These are phyloP conservation scores for Volvox africanus DNA, from an alignment of 139 green algal genomes.

Conservation along the genomic window DNA sequence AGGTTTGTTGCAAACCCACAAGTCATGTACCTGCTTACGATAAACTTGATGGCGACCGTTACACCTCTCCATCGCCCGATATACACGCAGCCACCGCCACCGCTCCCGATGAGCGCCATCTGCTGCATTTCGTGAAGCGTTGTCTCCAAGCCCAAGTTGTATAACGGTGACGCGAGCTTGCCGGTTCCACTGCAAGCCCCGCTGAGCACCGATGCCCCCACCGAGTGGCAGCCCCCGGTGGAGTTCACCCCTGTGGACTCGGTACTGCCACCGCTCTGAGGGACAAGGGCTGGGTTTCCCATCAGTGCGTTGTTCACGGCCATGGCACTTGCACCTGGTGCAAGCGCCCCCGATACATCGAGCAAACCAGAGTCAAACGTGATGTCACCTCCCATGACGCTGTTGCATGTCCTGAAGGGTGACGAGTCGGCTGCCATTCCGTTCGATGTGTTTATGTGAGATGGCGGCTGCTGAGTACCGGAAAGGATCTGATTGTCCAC, in stretches of 20 bases:
- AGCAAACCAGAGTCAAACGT: neutral
- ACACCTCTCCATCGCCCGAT: slow-evolving; percentile 25
- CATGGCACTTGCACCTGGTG: neutral
- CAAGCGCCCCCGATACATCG: neutral
- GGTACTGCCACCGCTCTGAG: too few species aligned
- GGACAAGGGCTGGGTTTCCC: too few species aligned
- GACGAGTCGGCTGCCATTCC: neutral
- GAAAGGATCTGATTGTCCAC: neutral
- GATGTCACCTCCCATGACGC: neutral
- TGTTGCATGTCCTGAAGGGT: neutral
- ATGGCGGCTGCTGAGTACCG: neutral
- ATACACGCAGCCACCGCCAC: slow-evolving; percentile 34
- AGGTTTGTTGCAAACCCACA: too few species aligned
- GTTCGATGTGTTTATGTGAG: neutral
- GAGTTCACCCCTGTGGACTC: neutral
- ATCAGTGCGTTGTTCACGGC: too few species aligned
- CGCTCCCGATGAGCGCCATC: slow-evolving; percentile 36
- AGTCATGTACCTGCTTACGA: slow-evolving; percentile 12
- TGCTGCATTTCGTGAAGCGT: slow-evolving; percentile 42
- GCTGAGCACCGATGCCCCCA: neutral
- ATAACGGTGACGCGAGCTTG: neutral
- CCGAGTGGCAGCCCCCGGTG: neutral
- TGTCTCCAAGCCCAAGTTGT: slow-evolving; percentile 9
- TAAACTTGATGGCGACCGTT: slow-evolving; percentile 40
- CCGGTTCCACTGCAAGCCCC: neutral